Percentiles rank a stretch among this genome's conserved stretches.
Conservation (phyloP, 768 basidiomycete genomes). For the Favolaschia claudopus region DNA sequence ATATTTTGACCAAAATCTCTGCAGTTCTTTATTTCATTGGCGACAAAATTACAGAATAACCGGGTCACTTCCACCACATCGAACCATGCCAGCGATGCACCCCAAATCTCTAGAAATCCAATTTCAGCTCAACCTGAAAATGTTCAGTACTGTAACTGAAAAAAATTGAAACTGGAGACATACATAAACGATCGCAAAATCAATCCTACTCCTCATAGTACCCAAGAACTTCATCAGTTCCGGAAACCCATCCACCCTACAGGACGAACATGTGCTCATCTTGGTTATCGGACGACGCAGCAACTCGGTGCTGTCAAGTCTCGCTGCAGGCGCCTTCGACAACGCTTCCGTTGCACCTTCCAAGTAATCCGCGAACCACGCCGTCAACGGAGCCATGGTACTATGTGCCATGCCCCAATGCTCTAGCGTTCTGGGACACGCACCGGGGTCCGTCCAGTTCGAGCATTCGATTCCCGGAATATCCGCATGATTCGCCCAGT, state of each 20-base stretch:
- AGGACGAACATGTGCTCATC: slow-evolving; percentile 1
- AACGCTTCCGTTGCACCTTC: neutral
- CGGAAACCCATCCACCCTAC: neutral
- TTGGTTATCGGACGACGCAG: neutral
- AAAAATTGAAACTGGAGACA: neutral
- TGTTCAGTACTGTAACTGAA: neutral
- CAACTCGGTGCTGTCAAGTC: neutral
- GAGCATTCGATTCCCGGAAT: slow-evolving; percentile 1
- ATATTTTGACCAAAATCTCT: too few relatives aligned
- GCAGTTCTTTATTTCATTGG: too few relatives aligned
- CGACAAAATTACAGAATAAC: too few relatives aligned
- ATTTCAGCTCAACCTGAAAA: neutral
- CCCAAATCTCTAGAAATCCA: neutral
- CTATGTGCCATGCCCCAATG: slow-evolving; percentile 6
- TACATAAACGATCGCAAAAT: neutral
- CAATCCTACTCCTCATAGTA: neutral
- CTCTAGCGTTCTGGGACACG: neutral
- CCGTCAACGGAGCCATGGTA: neutral
- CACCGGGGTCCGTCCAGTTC: neutral
- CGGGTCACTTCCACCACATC: too few relatives aligned
- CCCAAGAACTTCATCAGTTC: neutral
- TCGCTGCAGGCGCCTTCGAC: neutral
- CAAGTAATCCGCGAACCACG: neutral
- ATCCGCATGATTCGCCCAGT: neutral
- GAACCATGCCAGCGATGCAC: neutral